phyloP scores from a whole-genome alignment of 2,329 filamentous ascomycete genomes.

The Leptographium lundbergii region DNA sequence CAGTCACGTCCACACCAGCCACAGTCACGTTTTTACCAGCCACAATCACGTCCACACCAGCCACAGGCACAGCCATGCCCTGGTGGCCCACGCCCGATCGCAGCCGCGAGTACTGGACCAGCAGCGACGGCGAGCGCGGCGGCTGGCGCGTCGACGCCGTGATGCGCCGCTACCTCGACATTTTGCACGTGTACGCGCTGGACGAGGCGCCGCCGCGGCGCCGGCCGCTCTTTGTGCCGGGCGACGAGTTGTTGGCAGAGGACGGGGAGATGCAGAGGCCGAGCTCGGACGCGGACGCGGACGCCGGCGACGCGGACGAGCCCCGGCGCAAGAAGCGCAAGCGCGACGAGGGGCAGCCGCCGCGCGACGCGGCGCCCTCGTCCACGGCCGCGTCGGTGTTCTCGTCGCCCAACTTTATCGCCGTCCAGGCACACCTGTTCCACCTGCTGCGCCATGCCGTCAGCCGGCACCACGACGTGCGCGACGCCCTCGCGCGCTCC shows the following conservation, averaged over 20 bases:
- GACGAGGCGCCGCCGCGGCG: slow-evolving; percentile 52
- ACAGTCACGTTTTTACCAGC: neutral
- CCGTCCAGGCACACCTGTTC: slow-evolving; percentile 88
- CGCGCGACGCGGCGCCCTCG: neutral
- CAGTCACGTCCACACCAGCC: neutral
- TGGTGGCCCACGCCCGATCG: slow-evolving; percentile 9
- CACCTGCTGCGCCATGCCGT: slow-evolving; percentile 78
- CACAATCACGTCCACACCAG: neutral
- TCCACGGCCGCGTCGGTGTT: neutral
- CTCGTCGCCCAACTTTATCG: slow-evolving; percentile 51
- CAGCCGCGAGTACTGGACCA: slow-evolving; percentile 77
- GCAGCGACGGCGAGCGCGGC: slow-evolving; percentile 55
- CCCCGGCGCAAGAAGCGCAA: slow-evolving; percentile 42
- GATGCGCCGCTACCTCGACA: slow-evolving; percentile 78
- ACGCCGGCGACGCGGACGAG: slow-evolving; percentile 8
- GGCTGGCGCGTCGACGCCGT: slow-evolving; percentile 86
- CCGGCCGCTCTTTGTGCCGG: slow-evolving; percentile 60
- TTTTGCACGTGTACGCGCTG: slow-evolving; percentile 69
- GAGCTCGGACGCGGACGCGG: neutral
- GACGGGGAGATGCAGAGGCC: slow-evolving; percentile 27
- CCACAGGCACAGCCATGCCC: neutral
- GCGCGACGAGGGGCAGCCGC: slow-evolving; percentile 13
- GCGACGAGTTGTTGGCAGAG: slow-evolving; percentile 25
- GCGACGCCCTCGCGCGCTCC: slow-evolving; percentile 66
- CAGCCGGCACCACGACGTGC: slow-evolving; percentile 64